These are phyloP conservation scores for Plantago elongata DNA, from an alignment of 257 asterid genomes.

Conservation along the genomic window DNA sequence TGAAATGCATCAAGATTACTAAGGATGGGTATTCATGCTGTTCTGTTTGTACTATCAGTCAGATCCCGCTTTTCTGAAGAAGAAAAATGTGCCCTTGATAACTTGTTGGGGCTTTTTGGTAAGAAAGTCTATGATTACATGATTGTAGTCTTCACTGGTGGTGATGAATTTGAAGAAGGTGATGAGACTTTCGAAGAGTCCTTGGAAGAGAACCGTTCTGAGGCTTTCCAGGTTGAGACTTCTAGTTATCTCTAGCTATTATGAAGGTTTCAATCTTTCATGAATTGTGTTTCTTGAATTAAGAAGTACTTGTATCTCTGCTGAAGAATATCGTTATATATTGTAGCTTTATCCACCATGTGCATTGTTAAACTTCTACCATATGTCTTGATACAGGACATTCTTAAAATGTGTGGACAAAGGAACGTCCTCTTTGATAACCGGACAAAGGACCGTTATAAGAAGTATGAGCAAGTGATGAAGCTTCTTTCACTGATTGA, in stretches of 20 bases:
- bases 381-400: constrained; percentile 31
- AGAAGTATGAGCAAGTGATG: constrained; percentile 34
- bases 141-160: constrained; percentile 78
- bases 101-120: constrained; percentile 64
- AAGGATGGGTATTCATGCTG: constrained; percentile 93
- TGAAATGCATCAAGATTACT: constrained; percentile 59
- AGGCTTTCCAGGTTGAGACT: constrained; percentile 42
- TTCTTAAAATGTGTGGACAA: constrained; percentile 51
- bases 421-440: constrained; percentile 65
- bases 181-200: constrained; percentile 45
- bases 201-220: constrained; percentile 43
- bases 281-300: background rate
- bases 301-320: no score
- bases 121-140: constrained; percentile 56
- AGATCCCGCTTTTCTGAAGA: constrained; percentile 73
- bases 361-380: no score
- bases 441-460: constrained; percentile 35
- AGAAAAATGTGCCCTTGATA: constrained; percentile 63
- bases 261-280: background rate
- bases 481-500: constrained; percentile 49
- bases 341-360: no score
- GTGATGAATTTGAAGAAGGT: constrained; percentile 73
- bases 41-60: constrained; percentile 66
- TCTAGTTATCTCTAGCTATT: background rate
- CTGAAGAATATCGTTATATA: no score